Conservation (phyloP, 2,329 filamentous ascomycete species). For the Colletotrichum liaoningense region DNA sequence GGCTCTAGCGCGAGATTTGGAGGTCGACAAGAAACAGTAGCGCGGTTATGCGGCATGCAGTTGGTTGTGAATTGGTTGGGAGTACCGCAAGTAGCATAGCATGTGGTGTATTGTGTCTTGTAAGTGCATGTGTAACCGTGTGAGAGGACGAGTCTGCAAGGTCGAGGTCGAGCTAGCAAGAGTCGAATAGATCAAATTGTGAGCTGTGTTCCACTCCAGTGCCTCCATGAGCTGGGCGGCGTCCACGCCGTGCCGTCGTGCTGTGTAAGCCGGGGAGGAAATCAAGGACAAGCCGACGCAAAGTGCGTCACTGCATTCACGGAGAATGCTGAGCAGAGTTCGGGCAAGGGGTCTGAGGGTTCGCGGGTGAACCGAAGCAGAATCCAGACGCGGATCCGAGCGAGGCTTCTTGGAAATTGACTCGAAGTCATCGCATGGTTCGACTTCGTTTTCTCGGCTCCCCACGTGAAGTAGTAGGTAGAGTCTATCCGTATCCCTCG, state of each 20-base stretch:
- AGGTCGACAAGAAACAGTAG: constrained; percentile 26
- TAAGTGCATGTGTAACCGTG: neutral
- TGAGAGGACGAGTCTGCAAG: neutral
- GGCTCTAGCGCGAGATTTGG: constrained; percentile 29
- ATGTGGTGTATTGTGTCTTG: neutral
- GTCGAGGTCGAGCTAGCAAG: neutral
- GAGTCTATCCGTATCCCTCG: neutral
- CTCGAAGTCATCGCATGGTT: neutral
- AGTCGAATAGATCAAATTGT: neutral
- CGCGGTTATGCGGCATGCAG: constrained; percentile 30
- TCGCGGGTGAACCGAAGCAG: constrained; percentile 12
- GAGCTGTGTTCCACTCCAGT: neutral
- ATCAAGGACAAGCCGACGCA: neutral
- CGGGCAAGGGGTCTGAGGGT: constrained; percentile 21
- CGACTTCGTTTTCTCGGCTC: neutral
- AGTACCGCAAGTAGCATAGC: neutral
- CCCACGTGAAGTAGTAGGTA: neutral
- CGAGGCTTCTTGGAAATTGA: neutral
- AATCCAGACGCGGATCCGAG: constrained; percentile 12
- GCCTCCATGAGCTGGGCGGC: neutral
- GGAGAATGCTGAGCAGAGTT: constrained; percentile 18
- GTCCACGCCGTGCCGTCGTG: neutral
- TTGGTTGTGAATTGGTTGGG: neutral
- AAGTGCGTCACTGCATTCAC: constrained; percentile 3
- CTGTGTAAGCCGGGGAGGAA: neutral